A percentile compares a stretch with the other conserved stretches of the same genome.
Conservation (phyloP, 2,329 filamentous ascomycete genomes). For the Pseudogymnoascus sp. region DNA sequence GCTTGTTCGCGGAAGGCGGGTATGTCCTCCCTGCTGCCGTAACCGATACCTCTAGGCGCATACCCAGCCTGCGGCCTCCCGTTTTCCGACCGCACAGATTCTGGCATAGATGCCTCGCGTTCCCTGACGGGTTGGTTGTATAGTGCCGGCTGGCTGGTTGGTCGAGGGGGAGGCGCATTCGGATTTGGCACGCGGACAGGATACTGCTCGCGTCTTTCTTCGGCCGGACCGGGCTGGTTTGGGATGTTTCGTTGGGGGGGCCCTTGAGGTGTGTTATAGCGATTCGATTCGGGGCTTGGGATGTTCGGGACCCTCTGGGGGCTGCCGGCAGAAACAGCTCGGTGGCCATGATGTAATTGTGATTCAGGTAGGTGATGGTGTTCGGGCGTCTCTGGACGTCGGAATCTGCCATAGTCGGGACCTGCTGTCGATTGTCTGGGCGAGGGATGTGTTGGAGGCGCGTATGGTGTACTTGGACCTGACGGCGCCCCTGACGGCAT, state of each 20-base stretch:
- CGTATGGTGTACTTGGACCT: constrained; percentile 31
- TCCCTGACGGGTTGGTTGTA: constrained; percentile 17
- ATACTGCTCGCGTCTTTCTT: constrained; percentile 38
- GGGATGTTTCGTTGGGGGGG: constrained; percentile 46
- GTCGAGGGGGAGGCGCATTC: constrained; percentile 25
- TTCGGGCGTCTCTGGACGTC: constrained; percentile 69
- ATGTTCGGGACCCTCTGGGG: constrained; percentile 37
- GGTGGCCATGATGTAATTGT: constrained; percentile 29
- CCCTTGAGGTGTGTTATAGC: constrained; percentile 53
- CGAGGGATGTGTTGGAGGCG: constrained; percentile 33
- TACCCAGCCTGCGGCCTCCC: constrained; percentile 2
- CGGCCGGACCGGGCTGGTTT: constrained; percentile 28
- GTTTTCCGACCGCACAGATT: background rate
- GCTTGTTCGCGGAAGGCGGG: constrained; percentile 28
- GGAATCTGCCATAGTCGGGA: constrained; percentile 55
- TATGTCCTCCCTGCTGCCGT: constrained; percentile 25
- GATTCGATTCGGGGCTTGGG: constrained; percentile 50
- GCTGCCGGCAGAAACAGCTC: constrained; percentile 30
- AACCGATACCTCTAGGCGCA: constrained; percentile 18
- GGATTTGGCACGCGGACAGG: constrained; percentile 25
- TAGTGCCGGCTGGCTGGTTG: constrained; percentile 28
- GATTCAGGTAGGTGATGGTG: constrained; percentile 51
- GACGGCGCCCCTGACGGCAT: constrained; percentile 25
- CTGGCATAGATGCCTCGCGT: constrained; percentile 1
- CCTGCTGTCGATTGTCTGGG: constrained; percentile 34